Evolutionary conservation across 257 asterid genomes (phyloP).

Genomic region (Marsdenia floribunda): DNA sequence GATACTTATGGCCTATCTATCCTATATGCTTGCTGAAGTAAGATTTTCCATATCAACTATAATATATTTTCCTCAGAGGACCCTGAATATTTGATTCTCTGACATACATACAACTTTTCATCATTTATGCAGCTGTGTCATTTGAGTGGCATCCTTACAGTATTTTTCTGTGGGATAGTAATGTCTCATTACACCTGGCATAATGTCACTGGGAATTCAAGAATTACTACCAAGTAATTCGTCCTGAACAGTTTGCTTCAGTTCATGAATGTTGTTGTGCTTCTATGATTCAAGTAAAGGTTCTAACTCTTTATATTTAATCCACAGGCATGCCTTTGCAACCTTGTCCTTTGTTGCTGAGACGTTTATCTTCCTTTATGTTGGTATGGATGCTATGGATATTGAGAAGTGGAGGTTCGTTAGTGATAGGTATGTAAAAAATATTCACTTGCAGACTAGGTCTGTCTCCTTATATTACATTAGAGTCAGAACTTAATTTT

Average conservation of each 20-base stretch:
- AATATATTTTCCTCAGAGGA: background rate
- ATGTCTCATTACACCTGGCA: conserved; percentile 52
- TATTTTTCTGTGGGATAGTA: conserved; percentile 45
- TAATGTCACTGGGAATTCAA: conserved; percentile 43
- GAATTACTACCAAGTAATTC: conserved; percentile 36
- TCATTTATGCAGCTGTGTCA: conserved; percentile 30
- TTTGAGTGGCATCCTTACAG: conserved; percentile 45
- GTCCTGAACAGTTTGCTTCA: background rate
- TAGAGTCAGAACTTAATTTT: background rate
- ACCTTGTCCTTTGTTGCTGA: conserved; percentile 40
- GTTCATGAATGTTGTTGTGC: background rate
- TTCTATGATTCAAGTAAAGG: background rate
- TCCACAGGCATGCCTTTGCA: conserved; percentile 38
- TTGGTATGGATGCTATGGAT: conserved; percentile 49
- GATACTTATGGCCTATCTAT: conserved; percentile 47
- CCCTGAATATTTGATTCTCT: background rate
- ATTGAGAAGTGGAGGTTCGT: conserved; percentile 38
- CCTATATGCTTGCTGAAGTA: conserved; percentile 42
- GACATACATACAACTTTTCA: background rate
- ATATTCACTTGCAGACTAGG: background rate
- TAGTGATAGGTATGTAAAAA: conserved; percentile 27
- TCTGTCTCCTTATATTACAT: background rate
- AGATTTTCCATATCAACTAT: conserved; percentile 3
- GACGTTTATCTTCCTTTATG: conserved; percentile 42
- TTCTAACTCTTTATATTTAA: background rate